phyloP scores from a whole-genome alignment of 495 filamentous ascomycete species.

The Staphylotrichum longicolle region DNA sequence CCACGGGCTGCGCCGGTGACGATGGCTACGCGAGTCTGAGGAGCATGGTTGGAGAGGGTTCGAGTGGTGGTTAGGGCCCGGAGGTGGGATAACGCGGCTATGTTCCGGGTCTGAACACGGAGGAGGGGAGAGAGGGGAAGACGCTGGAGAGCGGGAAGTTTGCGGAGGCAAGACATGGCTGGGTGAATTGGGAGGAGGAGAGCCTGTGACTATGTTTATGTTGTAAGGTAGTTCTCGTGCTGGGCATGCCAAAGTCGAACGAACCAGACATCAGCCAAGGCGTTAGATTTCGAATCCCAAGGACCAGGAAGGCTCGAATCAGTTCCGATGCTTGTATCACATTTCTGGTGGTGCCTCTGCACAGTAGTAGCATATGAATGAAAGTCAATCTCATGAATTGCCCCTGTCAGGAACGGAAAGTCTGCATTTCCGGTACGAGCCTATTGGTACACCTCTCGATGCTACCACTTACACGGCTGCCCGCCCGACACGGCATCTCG shows the following conservation, averaged over 20 bases:
- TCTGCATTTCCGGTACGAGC: neutral
- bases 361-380: too few relatives aligned
- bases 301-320: too few relatives aligned
- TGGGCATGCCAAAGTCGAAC: too few relatives aligned
- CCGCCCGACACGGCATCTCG: neutral
- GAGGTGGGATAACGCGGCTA: neutral
- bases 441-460: neutral
- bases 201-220: neutral
- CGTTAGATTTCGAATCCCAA: too few relatives aligned
- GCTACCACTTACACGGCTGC: conserved; percentile 2
- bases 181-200: neutral
- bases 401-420: too few relatives aligned
- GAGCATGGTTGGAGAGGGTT: neutral
- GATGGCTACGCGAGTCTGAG: conserved; percentile 41
- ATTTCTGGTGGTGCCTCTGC: too few relatives aligned
- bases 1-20: conserved; percentile 58
- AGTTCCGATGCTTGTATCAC: too few relatives aligned
- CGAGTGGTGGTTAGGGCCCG: neutral
- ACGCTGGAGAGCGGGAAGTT: neutral
- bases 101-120: neutral
- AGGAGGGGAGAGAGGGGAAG: neutral
- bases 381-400: too few relatives aligned
- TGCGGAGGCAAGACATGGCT: neutral
- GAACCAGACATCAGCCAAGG: too few relatives aligned
- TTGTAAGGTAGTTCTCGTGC: too few relatives aligned